phyloP scores from a whole-genome alignment of 768 basidiomycete genomes.

The Kwoniella dejecticola region DNA sequence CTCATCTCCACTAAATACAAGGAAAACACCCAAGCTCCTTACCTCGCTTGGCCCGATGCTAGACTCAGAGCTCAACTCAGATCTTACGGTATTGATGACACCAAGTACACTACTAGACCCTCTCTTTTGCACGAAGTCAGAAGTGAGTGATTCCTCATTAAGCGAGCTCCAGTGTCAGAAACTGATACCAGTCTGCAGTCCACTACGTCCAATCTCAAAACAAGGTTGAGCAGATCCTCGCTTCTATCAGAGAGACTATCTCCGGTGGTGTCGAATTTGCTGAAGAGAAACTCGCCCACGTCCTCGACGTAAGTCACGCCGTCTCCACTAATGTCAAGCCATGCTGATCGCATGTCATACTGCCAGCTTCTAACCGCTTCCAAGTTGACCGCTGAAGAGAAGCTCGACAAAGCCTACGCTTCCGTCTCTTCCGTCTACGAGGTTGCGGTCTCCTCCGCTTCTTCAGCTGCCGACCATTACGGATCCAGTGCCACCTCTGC shows the following conservation, averaged over 20 bases:
- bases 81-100: slow-evolving; percentile 71
- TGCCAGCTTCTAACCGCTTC: slow-evolving; percentile 52
- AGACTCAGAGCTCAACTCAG: slow-evolving; percentile 86
- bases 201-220: slow-evolving; percentile 72
- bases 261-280: slow-evolving; percentile 69
- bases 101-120: slow-evolving; percentile 64
- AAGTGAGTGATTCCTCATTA: slow-evolving; percentile 58
- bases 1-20: slow-evolving; percentile 66
- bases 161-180: not conserved
- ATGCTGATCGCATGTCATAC: slow-evolving; percentile 56
- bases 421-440: slow-evolving; percentile 47
- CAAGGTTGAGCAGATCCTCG: slow-evolving; percentile 64
- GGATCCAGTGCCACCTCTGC: slow-evolving; percentile 52
- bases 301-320: slow-evolving; percentile 47
- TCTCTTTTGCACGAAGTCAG: slow-evolving; percentile 66
- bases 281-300: slow-evolving; percentile 68
- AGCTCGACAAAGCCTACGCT: slow-evolving; percentile 52
- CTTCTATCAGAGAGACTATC: slow-evolving; percentile 68
- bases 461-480: slow-evolving; percentile 42
- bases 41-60: slow-evolving; percentile 89
- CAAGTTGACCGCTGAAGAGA: slow-evolving; percentile 53
- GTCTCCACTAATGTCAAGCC: not conserved
- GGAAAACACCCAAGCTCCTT: slow-evolving; percentile 64
- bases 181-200: slow-evolving; percentile 56
- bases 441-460: slow-evolving; percentile 42